Evolutionary conservation across 306 rosid species (phyloP).

Genomic region (apple (Malus domestica)): DNA sequence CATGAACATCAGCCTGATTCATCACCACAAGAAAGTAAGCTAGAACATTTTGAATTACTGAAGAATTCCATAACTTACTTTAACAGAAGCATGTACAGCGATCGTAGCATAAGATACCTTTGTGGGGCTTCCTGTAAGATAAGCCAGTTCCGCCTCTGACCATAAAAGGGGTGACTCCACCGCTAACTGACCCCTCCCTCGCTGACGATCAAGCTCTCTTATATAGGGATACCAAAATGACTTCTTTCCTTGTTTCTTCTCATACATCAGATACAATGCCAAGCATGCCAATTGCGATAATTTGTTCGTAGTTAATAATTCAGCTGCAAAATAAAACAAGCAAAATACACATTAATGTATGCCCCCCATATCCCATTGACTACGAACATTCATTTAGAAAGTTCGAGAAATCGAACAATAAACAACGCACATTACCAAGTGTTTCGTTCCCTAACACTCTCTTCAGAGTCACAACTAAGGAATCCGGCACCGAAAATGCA

Average conservation of each 20-base stretch:
- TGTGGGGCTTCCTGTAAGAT: conserved; percentile 83
- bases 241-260: conserved; percentile 97
- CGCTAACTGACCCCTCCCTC: conserved; percentile 91
- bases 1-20: conserved; percentile 66
- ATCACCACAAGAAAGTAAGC: conserved; percentile 22
- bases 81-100: not conserved
- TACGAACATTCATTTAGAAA: not conserved
- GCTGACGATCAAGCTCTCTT: conserved; percentile 91
- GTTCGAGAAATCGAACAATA: not conserved
- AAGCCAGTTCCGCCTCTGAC: conserved; percentile 77
- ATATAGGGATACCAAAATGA: conserved; percentile 94
- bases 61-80: conserved; percentile 18
- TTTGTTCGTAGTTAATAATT: conserved; percentile 86
- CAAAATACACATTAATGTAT: not conserved
- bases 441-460: conserved; percentile 92
- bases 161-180: conserved; percentile 92
- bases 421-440: conserved; percentile 57
- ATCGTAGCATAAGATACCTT: conserved; percentile 44
- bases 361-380: not conserved
- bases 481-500: conserved; percentile 78
- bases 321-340: conserved; percentile 59
- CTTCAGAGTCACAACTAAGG: conserved; percentile 86
- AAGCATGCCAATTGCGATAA: conserved; percentile 96
- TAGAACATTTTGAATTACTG: conserved; percentile 9
- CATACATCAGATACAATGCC: conserved; percentile 97